These are phyloP conservation scores for Aureobasidium mangrovei DNA, from an alignment of 2,329 filamentous ascomycete species.

Conservation along the genomic window DNA sequence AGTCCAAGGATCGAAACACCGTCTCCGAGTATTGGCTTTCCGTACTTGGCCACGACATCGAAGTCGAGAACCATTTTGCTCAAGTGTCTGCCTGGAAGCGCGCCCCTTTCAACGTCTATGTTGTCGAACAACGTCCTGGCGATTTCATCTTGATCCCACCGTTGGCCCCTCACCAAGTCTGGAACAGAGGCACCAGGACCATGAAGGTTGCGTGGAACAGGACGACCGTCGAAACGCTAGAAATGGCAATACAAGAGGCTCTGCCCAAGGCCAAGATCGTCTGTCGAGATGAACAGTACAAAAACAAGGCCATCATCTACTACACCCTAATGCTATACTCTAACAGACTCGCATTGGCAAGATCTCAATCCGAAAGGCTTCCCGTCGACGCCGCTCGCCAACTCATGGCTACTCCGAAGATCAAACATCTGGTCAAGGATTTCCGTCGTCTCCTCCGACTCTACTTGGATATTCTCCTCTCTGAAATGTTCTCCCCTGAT, in stretches of 20 bases:
- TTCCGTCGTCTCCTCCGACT: slow-evolving; percentile 73
- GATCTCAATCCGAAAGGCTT: slow-evolving; percentile 37
- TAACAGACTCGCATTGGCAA: slow-evolving; percentile 48
- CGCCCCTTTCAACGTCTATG: slow-evolving; percentile 83
- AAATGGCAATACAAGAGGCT: slow-evolving; percentile 76
- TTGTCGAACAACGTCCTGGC: slow-evolving; percentile 82
- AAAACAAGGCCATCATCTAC: slow-evolving; percentile 93
- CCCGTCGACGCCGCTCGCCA: slow-evolving; percentile 24
- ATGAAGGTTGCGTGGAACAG: slow-evolving; percentile 99
- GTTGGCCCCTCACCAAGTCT: slow-evolving; percentile 90
- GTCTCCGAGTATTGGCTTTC: slow-evolving; percentile 93
- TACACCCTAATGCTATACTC: slow-evolving; percentile 77
- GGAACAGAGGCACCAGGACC: slow-evolving; percentile 91
- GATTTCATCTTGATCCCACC: slow-evolving; percentile 93
- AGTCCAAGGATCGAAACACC: slow-evolving; percentile 80
- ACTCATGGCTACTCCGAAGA: slow-evolving; percentile 37
- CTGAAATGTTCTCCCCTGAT: slow-evolving; percentile 71
- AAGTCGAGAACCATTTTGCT: slow-evolving; percentile 94
- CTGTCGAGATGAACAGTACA: slow-evolving; percentile 96
- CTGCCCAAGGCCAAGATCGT: slow-evolving; percentile 82
- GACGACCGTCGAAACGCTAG: slow-evolving; percentile 83
- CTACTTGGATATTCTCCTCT: slow-evolving; percentile 69
- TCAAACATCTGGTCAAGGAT: slow-evolving; percentile 68
- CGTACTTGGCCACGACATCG: slow-evolving; percentile 88
- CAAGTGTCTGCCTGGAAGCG: slow-evolving; percentile 93